Evolutionary conservation across 306 rosid species (phyloP), one percentile per base, ranked within the genome.

Genomic region (Quercus ilex): DNA sequence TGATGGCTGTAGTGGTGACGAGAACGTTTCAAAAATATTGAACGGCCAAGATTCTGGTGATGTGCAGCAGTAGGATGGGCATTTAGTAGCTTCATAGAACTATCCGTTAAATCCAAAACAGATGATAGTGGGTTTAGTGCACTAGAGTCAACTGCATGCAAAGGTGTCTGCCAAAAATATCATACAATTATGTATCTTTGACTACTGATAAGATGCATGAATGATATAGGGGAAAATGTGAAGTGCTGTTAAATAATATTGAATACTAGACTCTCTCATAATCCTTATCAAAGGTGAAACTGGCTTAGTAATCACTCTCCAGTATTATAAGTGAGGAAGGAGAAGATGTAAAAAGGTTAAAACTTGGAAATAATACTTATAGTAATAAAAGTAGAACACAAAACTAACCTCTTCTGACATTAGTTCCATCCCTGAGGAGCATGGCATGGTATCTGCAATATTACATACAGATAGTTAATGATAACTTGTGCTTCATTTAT

Each of bases 1-100:
- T 93, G 97, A 81, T 96, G 93, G 21, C 86, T 91, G 82, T 89
- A 91, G 87, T 87, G 85, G 85, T 96, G 91, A 35, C 94, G 92
- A 23, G 98, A 93, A 5, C 97, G 93, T 76, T 93, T 96, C 83
- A 93, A 78, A 77, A 89, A 88, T 33, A 85, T 71, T 21, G 97
- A 91, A 68, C 95, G 94, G 28, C 92, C 86, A 58, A 91, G 93
- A 89, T 75, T 84, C 62, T 84, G 91, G 80, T 85, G 95, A 79
- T 91, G 86, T 56, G 83, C 30, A 81, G 63, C 74, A 28, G 82
- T 59, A 77, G 89, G 85, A 78, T 82, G 86, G 11, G 79, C 74
- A 83, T 86, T 87, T 38, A 79, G 77, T 10, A 81, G 82, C 84
- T 88, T 88, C 89, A 76, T 73, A 53, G 93, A 86, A 75, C 85